phyloP scores from a whole-genome alignment of 2,329 filamentous ascomycete genomes.

The Colletotrichum shisoi region DNA sequence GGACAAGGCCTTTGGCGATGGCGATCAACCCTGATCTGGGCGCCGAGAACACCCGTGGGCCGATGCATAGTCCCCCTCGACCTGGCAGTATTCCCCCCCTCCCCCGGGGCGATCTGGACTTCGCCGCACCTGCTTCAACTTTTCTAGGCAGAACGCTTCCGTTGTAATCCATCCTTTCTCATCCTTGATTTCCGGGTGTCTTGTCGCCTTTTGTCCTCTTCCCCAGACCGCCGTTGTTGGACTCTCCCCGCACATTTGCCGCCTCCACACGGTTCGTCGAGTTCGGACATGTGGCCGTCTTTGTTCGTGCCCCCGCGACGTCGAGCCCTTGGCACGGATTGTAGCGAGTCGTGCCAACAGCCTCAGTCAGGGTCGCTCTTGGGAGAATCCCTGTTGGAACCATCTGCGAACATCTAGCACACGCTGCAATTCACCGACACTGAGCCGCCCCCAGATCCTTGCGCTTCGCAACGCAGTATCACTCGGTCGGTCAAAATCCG shows the following conservation, averaged over 20 bases:
- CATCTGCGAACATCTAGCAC: not conserved
- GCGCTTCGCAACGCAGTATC: constrained; percentile 29
- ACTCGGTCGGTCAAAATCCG: constrained; percentile 29
- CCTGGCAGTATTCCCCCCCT: not conserved
- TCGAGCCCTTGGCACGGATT: constrained; percentile 3
- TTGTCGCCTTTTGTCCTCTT: not conserved
- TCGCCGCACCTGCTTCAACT: no score
- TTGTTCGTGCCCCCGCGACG: constrained; percentile 18
- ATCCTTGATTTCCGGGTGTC: not conserved
- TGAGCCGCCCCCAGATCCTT: constrained; percentile 32
- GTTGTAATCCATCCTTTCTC: not conserved
- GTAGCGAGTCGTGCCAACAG: constrained; percentile 23
- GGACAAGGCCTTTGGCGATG: not conserved
- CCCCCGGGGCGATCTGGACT: not conserved
- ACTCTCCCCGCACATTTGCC: not conserved
- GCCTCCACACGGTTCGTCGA: constrained; percentile 17
- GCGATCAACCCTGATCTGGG: not conserved
- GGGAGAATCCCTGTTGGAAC: constrained; percentile 16
- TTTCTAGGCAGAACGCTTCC: not conserved
- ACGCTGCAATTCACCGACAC: constrained; percentile 19
- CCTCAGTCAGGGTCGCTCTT: constrained; percentile 21
- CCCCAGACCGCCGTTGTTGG: not conserved
- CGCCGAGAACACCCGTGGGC: not conserved
- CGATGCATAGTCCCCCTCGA: not conserved
- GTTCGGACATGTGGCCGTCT: constrained; percentile 18